phyloP scores from a whole-genome alignment of 306 rosid genomes.

The Fragaria iinumae region DNA sequence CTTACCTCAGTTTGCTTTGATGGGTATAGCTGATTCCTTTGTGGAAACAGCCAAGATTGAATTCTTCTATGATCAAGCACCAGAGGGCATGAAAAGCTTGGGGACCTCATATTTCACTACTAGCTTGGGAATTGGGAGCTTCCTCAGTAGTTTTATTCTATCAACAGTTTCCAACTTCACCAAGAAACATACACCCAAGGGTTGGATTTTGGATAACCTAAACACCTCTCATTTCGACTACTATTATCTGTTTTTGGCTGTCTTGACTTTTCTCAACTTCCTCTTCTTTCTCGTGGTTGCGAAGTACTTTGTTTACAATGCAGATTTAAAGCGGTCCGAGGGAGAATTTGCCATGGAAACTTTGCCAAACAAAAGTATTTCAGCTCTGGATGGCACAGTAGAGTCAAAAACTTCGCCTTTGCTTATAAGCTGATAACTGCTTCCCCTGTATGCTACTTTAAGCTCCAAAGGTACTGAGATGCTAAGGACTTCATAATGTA shows the following conservation, averaged over 20 bases:
- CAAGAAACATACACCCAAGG: conserved; percentile 42
- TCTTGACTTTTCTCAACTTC: conserved; percentile 50
- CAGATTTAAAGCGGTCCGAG: conserved; percentile 28
- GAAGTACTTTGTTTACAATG: conserved; percentile 56
- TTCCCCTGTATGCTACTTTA: not conserved
- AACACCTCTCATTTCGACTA: conserved; percentile 67
- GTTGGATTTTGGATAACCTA: conserved; percentile 75
- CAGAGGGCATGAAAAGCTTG: conserved; percentile 70
- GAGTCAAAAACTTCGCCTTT: not conserved
- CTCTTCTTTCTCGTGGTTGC: conserved; percentile 59
- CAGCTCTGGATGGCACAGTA: not conserved
- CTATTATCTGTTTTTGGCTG: conserved; percentile 62
- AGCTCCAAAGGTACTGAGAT: not conserved
- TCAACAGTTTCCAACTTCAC: conserved; percentile 52
- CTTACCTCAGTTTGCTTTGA: conserved; percentile 68
- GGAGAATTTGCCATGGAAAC: conserved; percentile 25
- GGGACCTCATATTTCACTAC: conserved; percentile 73
- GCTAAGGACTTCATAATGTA: not conserved
- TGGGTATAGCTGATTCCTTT: conserved; percentile 65
- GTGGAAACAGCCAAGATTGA: conserved; percentile 75
- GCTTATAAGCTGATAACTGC: conserved; percentile 8
- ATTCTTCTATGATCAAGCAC: conserved; percentile 86
- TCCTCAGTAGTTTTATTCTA: conserved; percentile 59
- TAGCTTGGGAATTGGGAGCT: conserved; percentile 58
- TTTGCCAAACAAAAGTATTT: conserved; percentile 5